These are phyloP conservation scores for Penicillium tannophilum DNA, from an alignment of 495 filamentous ascomycete species.

Conservation along the genomic window DNA sequence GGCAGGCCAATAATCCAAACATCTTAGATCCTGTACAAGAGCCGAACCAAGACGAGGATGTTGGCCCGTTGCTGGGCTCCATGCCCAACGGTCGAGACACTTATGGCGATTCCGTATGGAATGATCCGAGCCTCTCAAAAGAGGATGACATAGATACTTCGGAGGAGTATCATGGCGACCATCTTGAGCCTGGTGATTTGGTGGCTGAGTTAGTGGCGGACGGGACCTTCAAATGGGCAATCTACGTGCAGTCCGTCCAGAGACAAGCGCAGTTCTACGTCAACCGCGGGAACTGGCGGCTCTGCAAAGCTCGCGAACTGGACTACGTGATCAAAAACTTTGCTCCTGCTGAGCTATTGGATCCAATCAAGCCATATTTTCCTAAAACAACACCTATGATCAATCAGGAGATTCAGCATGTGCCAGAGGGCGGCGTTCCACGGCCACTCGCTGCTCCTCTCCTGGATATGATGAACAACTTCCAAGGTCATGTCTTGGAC, in stretches of 20 bases:
- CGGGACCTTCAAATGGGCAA: conserved; percentile 57
- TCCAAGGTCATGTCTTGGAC: conserved; percentile 30
- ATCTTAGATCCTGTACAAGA: conserved; percentile 39
- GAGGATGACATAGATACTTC: conserved; percentile 36
- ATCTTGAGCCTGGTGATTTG: conserved; percentile 70
- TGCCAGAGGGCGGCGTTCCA: conserved; percentile 48
- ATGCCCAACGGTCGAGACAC: conserved; percentile 46
- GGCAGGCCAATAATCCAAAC: conserved; percentile 46
- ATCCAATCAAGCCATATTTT: conserved; percentile 62
- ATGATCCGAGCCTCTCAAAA: conserved; percentile 26
- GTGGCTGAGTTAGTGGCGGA: conserved; percentile 56
- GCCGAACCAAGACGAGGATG: conserved; percentile 19
- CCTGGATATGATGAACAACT: conserved; percentile 34
- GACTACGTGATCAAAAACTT: conserved; percentile 69
- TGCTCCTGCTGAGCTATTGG: conserved; percentile 55
- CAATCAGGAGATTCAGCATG: conserved; percentile 42
- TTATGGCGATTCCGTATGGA: conserved; percentile 28
- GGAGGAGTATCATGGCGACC: conserved; percentile 42
- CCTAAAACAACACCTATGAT: conserved; percentile 49
- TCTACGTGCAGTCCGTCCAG: conserved; percentile 68
- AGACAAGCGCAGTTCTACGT: conserved; percentile 72
- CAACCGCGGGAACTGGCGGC: conserved; percentile 71
- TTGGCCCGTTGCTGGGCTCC: conserved; percentile 27
- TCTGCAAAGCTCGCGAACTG: conserved; percentile 44
- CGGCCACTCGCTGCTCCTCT: conserved; percentile 39